Percentiles rank a stretch among this genome's conserved stretches.
Evolutionary conservation across 495 filamentous ascomycete genomes (phyloP).

Genomic region (Rostrohypoxylon terebratum): DNA sequence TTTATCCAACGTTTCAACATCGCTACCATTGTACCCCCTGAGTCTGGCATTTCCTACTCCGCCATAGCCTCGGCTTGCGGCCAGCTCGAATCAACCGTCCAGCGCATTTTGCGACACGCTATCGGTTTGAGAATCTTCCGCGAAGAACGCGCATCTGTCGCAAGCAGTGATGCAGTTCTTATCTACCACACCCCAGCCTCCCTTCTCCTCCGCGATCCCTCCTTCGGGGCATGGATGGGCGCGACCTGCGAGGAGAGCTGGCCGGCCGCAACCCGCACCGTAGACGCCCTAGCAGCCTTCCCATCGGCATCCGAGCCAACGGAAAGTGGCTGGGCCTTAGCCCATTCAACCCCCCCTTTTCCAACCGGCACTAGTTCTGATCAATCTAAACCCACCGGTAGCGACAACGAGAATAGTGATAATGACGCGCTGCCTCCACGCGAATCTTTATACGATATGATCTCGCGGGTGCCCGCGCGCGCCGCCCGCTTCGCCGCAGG

Average conservation of each 20-base stretch:
- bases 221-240: constrained; percentile 1
- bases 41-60: background rate
- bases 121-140: background rate
- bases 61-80: background rate
- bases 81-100: background rate
- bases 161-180: background rate
- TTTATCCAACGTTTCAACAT: constrained; percentile 12
- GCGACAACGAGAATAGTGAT: background rate
- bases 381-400: background rate
- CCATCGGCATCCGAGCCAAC: background rate
- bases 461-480: constrained; percentile 5
- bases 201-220: constrained; percentile 6
- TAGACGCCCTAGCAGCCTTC: background rate
- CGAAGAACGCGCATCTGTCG: background rate
- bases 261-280: constrained; percentile 4
- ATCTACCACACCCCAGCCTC: constrained; percentile 5
- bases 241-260: constrained; percentile 12
- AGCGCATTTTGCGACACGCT: background rate
- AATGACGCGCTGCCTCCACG: background rate
- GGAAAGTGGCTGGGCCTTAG: constrained; percentile 6
- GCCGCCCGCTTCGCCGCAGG: constrained; percentile 7
- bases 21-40: background rate
- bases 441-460: constrained; percentile 9
- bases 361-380: background rate
- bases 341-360: constrained; percentile 2